Conservation (phyloP, 176 grass and related monocot species). For the Rhynchospora tenuis region DNA sequence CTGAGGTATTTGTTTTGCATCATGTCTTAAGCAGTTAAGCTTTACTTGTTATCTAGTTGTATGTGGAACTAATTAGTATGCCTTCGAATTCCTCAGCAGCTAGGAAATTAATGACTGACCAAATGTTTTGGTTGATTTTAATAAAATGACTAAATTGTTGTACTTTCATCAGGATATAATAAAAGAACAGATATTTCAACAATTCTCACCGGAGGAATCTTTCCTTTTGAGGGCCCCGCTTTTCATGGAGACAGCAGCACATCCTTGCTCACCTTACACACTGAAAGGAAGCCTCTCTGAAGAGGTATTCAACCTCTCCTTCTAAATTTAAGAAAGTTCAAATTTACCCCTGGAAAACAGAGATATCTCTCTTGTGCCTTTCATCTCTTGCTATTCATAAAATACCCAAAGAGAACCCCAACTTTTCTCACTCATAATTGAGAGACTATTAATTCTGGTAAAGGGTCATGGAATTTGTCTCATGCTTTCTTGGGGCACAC, state of each 20-base stretch:
- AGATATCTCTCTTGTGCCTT: background rate
- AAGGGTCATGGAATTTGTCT: background rate
- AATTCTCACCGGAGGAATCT: constrained; percentile 83
- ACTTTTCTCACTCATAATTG: constrained; percentile 10
- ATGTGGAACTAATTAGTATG: background rate
- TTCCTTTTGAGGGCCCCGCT: constrained; percentile 63
- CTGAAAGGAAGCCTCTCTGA: constrained; percentile 59
- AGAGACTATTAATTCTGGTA: background rate
- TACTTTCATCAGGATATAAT: constrained; percentile 51
- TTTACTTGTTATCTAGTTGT: background rate
- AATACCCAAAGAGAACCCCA: background rate
- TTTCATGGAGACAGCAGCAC: constrained; percentile 73
- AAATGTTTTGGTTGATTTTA: background rate
- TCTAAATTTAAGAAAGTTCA: background rate
- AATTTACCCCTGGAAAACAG: background rate
- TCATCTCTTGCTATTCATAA: background rate
- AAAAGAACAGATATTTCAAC: constrained; percentile 75
- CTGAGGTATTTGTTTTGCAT: constrained; percentile 48
- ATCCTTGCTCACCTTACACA: constrained; percentile 46
- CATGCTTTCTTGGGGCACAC: background rate
- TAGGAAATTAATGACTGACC: background rate
- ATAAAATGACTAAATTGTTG: background rate
- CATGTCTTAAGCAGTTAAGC: background rate
- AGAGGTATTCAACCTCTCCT: constrained; percentile 53
- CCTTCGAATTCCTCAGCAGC: background rate